Conservation (phyloP, 192 early-diverging fungal genomes). For the Backusella mclennaniae region DNA sequence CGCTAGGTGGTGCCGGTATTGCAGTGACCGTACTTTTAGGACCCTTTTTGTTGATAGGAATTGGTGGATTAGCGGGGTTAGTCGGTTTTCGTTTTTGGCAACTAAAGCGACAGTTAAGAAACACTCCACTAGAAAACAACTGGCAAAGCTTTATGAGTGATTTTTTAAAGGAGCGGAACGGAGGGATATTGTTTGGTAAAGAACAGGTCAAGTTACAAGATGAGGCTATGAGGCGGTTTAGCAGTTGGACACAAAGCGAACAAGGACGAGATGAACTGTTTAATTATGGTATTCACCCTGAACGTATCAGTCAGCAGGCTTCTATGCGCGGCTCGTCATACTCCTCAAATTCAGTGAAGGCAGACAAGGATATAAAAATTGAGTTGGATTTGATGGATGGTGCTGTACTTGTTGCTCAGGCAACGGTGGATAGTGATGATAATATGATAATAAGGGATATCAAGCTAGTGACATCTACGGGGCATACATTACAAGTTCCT, state of each 20-base stretch:
- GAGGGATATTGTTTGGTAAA: background rate
- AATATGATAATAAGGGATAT: constrained; percentile 3
- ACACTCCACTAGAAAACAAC: background rate
- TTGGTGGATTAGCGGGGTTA: background rate
- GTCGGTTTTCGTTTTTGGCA: constrained; percentile 4
- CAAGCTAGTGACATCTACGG: background rate
- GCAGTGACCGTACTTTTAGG: background rate
- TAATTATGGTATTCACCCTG: constrained; percentile 4
- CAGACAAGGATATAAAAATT: constrained; percentile 1
- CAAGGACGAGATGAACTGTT: background rate
- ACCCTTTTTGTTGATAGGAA: background rate
- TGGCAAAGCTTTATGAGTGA: background rate
- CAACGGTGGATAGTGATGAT: background rate
- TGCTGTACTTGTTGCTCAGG: background rate
- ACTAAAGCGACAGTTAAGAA: background rate
- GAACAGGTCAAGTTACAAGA: background rate
- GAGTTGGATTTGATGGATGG: constrained; percentile 5
- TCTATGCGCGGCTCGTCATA: background rate
- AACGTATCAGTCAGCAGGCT: background rate
- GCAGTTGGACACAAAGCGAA: background rate
- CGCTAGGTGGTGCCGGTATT: background rate
- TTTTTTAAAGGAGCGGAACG: background rate
- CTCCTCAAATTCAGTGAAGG: background rate
- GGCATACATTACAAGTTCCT: background rate
- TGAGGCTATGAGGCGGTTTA: background rate